These are phyloP conservation scores for Zalaria sp. DNA, from an alignment of 2,329 filamentous ascomycete species.

Conservation along the genomic window DNA sequence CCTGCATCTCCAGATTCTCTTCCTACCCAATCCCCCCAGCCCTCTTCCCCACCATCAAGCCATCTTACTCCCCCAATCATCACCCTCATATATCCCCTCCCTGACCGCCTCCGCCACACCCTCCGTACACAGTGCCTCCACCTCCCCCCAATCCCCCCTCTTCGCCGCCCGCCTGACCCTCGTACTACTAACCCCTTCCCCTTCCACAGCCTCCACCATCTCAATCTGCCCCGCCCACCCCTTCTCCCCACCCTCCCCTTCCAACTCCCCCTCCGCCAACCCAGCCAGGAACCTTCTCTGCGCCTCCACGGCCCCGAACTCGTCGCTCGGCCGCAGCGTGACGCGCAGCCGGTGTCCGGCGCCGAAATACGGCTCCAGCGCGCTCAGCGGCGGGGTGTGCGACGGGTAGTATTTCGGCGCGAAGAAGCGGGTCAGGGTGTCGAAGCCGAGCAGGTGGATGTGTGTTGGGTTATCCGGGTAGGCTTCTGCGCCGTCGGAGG, in stretches of 20 bases:
- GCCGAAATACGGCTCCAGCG: constrained; percentile 50
- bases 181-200: constrained; percentile 42
- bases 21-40: too few species aligned
- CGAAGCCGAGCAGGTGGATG: constrained; percentile 59
- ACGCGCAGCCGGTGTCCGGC: constrained; percentile 46
- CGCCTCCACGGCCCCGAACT: constrained; percentile 42
- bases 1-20: too few species aligned
- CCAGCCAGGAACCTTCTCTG: constrained; percentile 41
- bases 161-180: constrained; percentile 45
- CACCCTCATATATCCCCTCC: constrained; percentile 40
- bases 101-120: constrained; percentile 46
- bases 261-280: constrained; percentile 33
- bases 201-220: constrained; percentile 39
- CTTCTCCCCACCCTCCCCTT: constrained; percentile 37
- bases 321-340: constrained; percentile 46
- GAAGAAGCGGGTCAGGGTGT: constrained; percentile 61
- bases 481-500: constrained; percentile 19
- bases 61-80: constrained; percentile 21
- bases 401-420: constrained; percentile 55
- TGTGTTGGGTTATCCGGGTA: constrained; percentile 31
- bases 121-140: constrained; percentile 41
- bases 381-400: constrained; percentile 31
- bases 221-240: constrained; percentile 49
- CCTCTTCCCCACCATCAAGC: too few species aligned
- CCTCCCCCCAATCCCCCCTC: constrained; percentile 28